Percentiles rank a stretch among this genome's conserved stretches.
Conservation (phyloP, 192 early-diverging fungal species). For the Linnemannia exigua region DNA sequence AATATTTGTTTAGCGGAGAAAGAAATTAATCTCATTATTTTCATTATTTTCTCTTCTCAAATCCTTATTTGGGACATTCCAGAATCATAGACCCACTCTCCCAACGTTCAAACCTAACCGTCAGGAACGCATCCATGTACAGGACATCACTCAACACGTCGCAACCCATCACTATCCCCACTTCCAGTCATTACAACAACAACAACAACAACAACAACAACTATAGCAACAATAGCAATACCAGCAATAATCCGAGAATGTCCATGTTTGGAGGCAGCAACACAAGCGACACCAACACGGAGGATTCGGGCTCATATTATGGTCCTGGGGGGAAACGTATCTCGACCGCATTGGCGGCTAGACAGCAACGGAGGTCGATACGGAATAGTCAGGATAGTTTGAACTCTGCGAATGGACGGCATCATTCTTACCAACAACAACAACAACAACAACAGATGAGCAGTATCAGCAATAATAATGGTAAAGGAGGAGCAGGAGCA, state of each 20-base stretch:
- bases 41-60: background rate
- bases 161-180: slow-evolving; percentile 5
- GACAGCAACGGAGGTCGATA: slow-evolving; percentile 48
- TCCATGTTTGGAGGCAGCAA: slow-evolving; percentile 38
- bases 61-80: background rate
- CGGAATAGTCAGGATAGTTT: slow-evolving; percentile 45
- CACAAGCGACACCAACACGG: slow-evolving; percentile 33
- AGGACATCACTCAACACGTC: slow-evolving; percentile 4
- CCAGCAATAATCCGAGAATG: background rate
- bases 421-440: background rate
- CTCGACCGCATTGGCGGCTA: slow-evolving; percentile 30
- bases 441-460: background rate
- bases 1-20: background rate
- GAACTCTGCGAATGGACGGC: background rate
- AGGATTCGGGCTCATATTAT: slow-evolving; percentile 33
- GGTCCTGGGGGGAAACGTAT: slow-evolving; percentile 22
- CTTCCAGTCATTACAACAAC: background rate
- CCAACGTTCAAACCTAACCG: slow-evolving; percentile 31
- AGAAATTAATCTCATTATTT: background rate
- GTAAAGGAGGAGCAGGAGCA: background rate
- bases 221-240: background rate
- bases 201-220: background rate
- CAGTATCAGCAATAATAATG: background rate
- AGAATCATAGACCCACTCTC: slow-evolving; percentile 28
- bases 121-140: slow-evolving; percentile 46